Evolutionary conservation across 192 early-diverging fungal species (phyloP).

Genomic region (Backusella australiensis): DNA sequence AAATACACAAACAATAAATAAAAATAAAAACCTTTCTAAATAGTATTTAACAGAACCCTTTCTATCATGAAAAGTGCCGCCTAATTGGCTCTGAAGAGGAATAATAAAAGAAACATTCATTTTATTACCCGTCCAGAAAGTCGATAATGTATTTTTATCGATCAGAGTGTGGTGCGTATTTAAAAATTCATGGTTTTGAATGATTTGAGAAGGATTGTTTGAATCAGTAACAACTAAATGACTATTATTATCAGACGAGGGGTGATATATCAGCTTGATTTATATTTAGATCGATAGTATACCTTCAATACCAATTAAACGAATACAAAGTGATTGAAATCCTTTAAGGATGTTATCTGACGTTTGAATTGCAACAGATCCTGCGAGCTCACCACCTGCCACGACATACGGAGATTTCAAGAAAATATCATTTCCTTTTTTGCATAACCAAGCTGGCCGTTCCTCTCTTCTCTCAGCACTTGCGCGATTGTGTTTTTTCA

Average conservation of each 20-base stretch:
- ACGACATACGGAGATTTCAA: conserved; percentile 24
- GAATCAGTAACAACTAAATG: not conserved
- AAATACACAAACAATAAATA: not conserved
- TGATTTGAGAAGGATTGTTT: not conserved
- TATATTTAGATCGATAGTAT: not conserved
- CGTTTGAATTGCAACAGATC: conserved; percentile 10
- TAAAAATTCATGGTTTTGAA: not conserved
- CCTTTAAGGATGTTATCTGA: not conserved
- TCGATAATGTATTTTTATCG: not conserved
- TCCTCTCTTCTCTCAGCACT: not conserved
- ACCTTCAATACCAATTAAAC: conserved; percentile 17
- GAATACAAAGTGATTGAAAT: conserved; percentile 3
- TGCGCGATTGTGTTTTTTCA: not conserved
- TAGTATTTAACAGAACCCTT: conserved; percentile 17
- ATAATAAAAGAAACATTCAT: conserved; percentile 10
- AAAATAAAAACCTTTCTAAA: conserved; percentile 16
- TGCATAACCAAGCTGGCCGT: conserved; percentile 7
- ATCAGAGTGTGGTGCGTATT: not conserved
- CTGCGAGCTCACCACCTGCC: conserved; percentile 11
- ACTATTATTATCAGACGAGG: not conserved
- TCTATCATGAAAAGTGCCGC: conserved; percentile 23
- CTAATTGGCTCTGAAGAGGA: not conserved
- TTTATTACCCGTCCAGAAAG: not conserved
- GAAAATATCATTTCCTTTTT: conserved; percentile 16
- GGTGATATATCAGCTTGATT: not conserved